These are phyloP conservation scores for Litchi chinensis DNA, from an alignment of 345 rosid species.

Conservation along the genomic window DNA sequence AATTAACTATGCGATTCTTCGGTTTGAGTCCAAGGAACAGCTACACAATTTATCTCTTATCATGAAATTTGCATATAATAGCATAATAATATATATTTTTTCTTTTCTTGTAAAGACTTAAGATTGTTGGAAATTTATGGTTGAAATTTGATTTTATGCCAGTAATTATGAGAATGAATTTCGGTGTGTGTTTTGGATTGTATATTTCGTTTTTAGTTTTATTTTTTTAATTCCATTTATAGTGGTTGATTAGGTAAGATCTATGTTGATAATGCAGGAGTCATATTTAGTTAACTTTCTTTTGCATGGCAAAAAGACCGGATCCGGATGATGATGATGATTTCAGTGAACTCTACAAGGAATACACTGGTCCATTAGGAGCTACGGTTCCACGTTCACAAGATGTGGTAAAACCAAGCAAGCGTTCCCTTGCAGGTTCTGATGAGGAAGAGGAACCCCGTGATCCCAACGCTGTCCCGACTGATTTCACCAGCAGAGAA, in stretches of 20 bases:
- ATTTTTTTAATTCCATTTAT: neutral
- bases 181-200: neutral
- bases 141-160: neutral
- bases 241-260: conserved; percentile 2
- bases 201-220: neutral
- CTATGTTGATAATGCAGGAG: conserved; percentile 29
- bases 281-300: conserved; percentile 14
- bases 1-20: neutral
- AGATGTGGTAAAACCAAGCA: conserved; percentile 54
- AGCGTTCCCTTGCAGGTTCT: conserved; percentile 55
- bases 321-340: conserved; percentile 89
- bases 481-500: conserved; percentile 96
- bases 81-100: neutral
- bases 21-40: neutral
- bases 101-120: neutral
- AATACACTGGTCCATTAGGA: conserved; percentile 82
- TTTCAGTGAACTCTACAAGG: conserved; percentile 93
- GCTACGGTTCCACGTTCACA: conserved; percentile 39
- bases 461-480: conserved; percentile 97
- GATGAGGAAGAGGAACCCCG: conserved; percentile 78
- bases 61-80: too few relatives aligned
- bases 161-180: neutral
- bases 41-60: neutral
- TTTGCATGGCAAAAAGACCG: conserved; percentile 68
- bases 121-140: neutral